Conservation (phyloP, 2,329 filamentous ascomycete genomes). For the Epichloe elymi region DNA sequence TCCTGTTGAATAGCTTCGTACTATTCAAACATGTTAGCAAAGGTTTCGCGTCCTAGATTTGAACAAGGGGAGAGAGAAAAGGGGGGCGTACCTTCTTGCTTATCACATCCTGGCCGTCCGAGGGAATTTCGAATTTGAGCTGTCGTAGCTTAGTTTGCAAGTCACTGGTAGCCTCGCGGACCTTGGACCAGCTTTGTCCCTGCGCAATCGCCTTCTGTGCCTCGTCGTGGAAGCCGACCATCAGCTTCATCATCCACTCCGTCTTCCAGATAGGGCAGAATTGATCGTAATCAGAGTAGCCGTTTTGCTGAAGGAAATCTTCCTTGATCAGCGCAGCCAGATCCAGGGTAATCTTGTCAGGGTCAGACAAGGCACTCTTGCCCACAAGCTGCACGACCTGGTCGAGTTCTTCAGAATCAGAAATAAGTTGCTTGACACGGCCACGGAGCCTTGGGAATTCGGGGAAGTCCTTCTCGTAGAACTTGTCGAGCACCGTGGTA, state of each 20-base stretch:
- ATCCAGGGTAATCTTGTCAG: slow-evolving; percentile 96
- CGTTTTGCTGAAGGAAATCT: slow-evolving; percentile 97
- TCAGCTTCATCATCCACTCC: slow-evolving; percentile 99
- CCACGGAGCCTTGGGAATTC: slow-evolving; percentile 90
- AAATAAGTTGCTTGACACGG: slow-evolving; percentile 84
- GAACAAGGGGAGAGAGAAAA: not conserved
- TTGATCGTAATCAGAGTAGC: slow-evolving; percentile 97
- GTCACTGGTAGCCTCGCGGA: slow-evolving; percentile 78
- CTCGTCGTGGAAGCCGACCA: slow-evolving; percentile 97
- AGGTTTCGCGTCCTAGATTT: not conserved
- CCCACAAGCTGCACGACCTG: slow-evolving; percentile 97
- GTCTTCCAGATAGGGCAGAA: slow-evolving; percentile 99
- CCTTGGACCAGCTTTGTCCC: slow-evolving; percentile 84
- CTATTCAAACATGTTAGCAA: slow-evolving; percentile 27
- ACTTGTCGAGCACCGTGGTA: slow-evolving; percentile 75
- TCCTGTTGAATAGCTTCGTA: slow-evolving; percentile 85
- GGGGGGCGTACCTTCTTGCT: slow-evolving; percentile 55
- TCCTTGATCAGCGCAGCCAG: slow-evolving; percentile 89
- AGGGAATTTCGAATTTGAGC: slow-evolving; percentile 94
- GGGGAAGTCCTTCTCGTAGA: slow-evolving; percentile 85
- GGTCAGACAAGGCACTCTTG: slow-evolving; percentile 89
- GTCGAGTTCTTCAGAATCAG: slow-evolving; percentile 92
- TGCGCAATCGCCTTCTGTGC: slow-evolving; percentile 88
- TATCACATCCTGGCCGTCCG: slow-evolving; percentile 68
- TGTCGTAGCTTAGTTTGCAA: slow-evolving; percentile 73